Percentiles rank a stretch among this genome's conserved stretches.
These are phyloP conservation scores for Cutaneotrichosporon sp. DNA, from an alignment of 1,284 basidiomycete genomes.

Conservation along the genomic window DNA sequence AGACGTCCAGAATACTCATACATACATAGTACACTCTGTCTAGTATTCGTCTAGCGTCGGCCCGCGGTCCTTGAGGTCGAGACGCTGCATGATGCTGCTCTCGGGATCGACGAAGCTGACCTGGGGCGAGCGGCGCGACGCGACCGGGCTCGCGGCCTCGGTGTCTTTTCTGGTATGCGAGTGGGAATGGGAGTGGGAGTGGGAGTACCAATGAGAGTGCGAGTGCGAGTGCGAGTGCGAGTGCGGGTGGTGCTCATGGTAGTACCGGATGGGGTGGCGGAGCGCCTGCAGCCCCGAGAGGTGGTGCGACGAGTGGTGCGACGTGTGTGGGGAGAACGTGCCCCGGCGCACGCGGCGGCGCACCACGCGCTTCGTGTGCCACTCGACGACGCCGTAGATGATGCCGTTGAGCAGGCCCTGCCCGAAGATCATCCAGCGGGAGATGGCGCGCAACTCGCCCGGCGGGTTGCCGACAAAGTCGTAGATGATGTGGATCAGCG, in stretches of 20 bases:
- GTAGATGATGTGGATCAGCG: conserved; percentile 52
- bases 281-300: background rate
- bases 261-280: background rate
- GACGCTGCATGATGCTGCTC: conserved; percentile 20
- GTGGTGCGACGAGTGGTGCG: background rate
- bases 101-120: conserved; percentile 27
- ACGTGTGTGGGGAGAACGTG: conserved; percentile 28
- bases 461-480: conserved; percentile 47
- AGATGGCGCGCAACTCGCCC: conserved; percentile 44
- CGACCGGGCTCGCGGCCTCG: background rate
- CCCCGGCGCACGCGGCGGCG: conserved; percentile 41
- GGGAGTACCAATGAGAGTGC: background rate
- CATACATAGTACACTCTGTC: background rate
- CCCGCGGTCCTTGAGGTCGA: conserved; percentile 4
- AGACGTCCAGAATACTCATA: background rate
- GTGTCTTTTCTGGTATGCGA: background rate
- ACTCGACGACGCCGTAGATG: conserved; percentile 55
- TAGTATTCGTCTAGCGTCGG: conserved; percentile 3
- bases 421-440: conserved; percentile 53
- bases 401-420: conserved; percentile 52
- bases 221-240: background rate
- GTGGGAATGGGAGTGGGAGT: background rate
- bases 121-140: conserved; percentile 12
- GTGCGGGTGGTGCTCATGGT: background rate
- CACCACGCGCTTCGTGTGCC: conserved; percentile 49